Conservation (phyloP, 805 yeast species). For the Schwanniomyces vanrijiae region DNA sequence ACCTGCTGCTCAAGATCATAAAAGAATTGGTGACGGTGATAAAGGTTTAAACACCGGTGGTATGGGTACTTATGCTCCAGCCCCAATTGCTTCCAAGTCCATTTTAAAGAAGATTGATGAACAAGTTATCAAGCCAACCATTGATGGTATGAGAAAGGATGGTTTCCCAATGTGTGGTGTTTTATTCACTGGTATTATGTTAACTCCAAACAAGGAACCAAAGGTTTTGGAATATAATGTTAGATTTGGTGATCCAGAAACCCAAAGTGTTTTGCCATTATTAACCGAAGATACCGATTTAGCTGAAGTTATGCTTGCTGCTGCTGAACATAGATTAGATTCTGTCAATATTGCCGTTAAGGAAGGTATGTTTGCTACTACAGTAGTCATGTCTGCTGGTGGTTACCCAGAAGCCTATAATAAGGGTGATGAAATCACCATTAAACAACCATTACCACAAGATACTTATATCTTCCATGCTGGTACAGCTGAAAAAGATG, state of each 20-base stretch:
- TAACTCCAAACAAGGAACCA: conserved; percentile 78
- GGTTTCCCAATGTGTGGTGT: conserved; percentile 96
- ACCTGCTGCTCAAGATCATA: conserved; percentile 98
- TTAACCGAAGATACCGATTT: conserved; percentile 83
- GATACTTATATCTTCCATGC: conserved; percentile 89
- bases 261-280: conserved; percentile 92
- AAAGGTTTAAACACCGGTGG: conserved; percentile 97
- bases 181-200: conserved; percentile 92
- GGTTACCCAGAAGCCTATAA: conserved; percentile 90
- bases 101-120: conserved; percentile 68
- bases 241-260: conserved; percentile 98
- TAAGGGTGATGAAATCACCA: conserved; percentile 82
- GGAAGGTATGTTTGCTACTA: conserved; percentile 67
- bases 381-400: conserved; percentile 95
- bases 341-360: conserved; percentile 62
- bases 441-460: conserved; percentile 46
- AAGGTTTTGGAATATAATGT: conserved; percentile 96
- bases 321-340: conserved; percentile 92
- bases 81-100: conserved; percentile 86
- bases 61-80: conserved; percentile 99
- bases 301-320: conserved; percentile 88
- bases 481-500: conserved; percentile 70
- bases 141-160: conserved; percentile 94
- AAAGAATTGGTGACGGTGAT: conserved; percentile 91
- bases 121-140: conserved; percentile 83